Evolutionary conservation across 179 eudicot genomes (phyloP).

Genomic region (Silene vulgaris): DNA sequence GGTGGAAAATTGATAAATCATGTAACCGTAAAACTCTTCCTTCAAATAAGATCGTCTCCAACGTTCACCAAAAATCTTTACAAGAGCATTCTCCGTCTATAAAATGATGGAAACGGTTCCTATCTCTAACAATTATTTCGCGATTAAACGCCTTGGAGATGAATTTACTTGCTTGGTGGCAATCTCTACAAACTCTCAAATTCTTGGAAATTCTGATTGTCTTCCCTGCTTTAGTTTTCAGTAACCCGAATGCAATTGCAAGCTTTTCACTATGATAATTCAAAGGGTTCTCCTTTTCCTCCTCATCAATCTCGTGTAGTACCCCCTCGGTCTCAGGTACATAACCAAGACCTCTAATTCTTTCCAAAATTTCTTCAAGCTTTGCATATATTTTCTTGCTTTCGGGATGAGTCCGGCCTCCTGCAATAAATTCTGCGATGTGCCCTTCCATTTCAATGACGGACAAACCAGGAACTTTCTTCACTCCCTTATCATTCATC

Average conservation of each 20-base stretch:
- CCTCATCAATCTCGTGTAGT: conserved; percentile 27
- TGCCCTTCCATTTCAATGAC: conserved; percentile 33
- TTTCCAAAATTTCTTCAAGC: conserved; percentile 22
- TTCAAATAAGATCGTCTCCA: too few species aligned
- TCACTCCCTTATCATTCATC: conserved; percentile 33
- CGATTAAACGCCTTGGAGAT: conserved; percentile 35
- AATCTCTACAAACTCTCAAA: conserved; percentile 37
- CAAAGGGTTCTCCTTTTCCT: conserved; percentile 27
- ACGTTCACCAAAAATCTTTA: conserved; percentile 30
- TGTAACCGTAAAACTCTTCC: too few species aligned
- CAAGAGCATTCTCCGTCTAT: conserved; percentile 37
- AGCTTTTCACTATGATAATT: conserved; percentile 36
- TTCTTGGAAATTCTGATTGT: conserved; percentile 32
- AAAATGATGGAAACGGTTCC: conserved; percentile 37
- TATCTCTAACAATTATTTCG: conserved; percentile 31
- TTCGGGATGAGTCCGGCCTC: conserved; percentile 29
- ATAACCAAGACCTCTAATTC: conserved; percentile 27
- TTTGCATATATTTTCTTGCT: conserved; percentile 26
- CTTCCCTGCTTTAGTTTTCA: conserved; percentile 34
- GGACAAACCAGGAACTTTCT: conserved; percentile 29
- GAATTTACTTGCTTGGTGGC: conserved; percentile 36
- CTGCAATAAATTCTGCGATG: conserved; percentile 31
- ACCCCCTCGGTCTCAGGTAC: conserved; percentile 24
- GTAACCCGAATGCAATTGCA: conserved; percentile 33
- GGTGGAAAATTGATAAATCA: too few species aligned